Evolutionary conservation across 768 basidiomycete species (phyloP).

Genomic region (Paxillus ammoniavirescens): DNA sequence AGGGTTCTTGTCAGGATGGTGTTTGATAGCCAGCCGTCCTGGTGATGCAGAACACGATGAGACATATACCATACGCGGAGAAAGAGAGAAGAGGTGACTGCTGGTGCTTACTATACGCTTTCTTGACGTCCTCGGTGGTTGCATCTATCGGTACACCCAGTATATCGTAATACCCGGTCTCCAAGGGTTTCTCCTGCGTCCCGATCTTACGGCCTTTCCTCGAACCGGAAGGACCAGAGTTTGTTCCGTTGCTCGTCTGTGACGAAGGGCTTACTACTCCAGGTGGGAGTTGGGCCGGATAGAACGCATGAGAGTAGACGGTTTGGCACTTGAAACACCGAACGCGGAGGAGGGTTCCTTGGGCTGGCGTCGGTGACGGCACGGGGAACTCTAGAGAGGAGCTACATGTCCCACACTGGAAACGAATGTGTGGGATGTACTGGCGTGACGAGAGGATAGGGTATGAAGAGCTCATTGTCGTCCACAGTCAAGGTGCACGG

Average conservation of each 20-base stretch:
- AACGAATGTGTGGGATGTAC: slow-evolving; percentile 56
- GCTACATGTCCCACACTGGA: slow-evolving; percentile 59
- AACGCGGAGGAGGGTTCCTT: slow-evolving; percentile 59
- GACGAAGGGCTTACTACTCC: slow-evolving; percentile 14
- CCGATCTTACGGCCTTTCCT: slow-evolving; percentile 77
- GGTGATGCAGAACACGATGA: neutral
- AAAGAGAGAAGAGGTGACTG: neutral
- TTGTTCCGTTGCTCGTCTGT: slow-evolving; percentile 20
- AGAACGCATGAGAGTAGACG: slow-evolving; percentile 63
- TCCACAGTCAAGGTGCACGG: slow-evolving; percentile 6
- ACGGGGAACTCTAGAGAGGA: slow-evolving; percentile 59
- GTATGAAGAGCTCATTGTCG: slow-evolving; percentile 46
- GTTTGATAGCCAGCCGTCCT: slow-evolving; percentile 86
- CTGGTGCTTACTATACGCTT: slow-evolving; percentile 70
- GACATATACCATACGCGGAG: too few relatives aligned
- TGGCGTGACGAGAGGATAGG: slow-evolving; percentile 63
- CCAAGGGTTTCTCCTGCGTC: slow-evolving; percentile 83
- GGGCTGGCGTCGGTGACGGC: slow-evolving; percentile 44
- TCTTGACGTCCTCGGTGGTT: slow-evolving; percentile 84
- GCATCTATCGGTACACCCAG: slow-evolving; percentile 75
- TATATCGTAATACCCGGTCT: slow-evolving; percentile 89
- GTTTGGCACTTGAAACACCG: slow-evolving; percentile 69
- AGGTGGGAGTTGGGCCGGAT: slow-evolving; percentile 55
- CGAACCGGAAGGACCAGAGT: slow-evolving; percentile 11
- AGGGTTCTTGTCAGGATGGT: slow-evolving; percentile 91